These are phyloP conservation scores for Capsicum baccatum DNA, from an alignment of 257 asterid genomes.

Conservation along the genomic window DNA sequence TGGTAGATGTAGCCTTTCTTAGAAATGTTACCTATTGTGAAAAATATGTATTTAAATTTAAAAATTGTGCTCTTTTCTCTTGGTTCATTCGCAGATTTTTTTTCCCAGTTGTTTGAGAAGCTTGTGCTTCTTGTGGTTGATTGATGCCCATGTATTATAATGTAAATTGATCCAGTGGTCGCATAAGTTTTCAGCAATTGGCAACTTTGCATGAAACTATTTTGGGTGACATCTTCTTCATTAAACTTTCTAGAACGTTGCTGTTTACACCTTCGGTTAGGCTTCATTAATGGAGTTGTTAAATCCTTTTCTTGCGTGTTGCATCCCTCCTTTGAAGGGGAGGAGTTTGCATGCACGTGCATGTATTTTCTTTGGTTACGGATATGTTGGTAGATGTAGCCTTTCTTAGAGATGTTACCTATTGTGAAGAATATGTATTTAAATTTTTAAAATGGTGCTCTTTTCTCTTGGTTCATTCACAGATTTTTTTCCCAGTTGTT, in stretches of 20 bases:
- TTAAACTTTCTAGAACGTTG: neutral
- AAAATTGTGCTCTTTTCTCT: neutral
- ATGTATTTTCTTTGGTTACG: slow-evolving; percentile 16
- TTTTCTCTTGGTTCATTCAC: slow-evolving; percentile 10
- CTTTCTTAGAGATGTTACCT: slow-evolving; percentile 6
- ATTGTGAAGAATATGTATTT: neutral
- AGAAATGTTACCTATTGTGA: neutral
- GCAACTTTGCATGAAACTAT: neutral
- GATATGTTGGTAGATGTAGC: slow-evolving; percentile 15
- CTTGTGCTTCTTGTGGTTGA: neutral
- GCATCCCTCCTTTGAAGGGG: no score
- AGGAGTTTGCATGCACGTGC: slow-evolving; percentile 20
- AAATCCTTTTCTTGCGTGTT: neutral
- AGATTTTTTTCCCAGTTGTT: neutral
- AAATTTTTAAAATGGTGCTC: neutral
- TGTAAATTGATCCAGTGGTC: neutral
- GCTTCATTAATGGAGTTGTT: neutral
- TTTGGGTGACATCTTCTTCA: slow-evolving; percentile 4
- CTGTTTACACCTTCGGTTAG: neutral
- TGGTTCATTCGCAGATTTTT: slow-evolving; percentile 5
- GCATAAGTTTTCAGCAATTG: neutral
- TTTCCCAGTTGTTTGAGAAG: neutral
- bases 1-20: slow-evolving; percentile 15
- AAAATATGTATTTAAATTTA: neutral
- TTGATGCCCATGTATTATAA: slow-evolving; percentile 4